phyloP scores from a whole-genome alignment of 2,329 filamentous ascomycete genomes.

The Mycosphaerelloides madeirae region DNA sequence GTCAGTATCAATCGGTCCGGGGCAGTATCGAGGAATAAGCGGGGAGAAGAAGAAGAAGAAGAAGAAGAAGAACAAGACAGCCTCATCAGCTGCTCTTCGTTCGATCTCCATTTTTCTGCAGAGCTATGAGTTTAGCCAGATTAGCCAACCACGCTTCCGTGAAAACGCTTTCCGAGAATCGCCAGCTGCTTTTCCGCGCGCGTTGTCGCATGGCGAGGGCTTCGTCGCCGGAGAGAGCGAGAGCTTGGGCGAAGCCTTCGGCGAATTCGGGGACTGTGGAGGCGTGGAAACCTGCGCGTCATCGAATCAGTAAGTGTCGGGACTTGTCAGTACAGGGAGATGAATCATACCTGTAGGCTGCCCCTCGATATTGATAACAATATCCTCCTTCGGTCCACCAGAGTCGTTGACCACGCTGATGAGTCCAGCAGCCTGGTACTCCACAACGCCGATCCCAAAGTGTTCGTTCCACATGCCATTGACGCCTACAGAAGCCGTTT shows the following conservation, averaged over 20 bases:
- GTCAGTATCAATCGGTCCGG: too few species aligned
- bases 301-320: slow-evolving; percentile 8
- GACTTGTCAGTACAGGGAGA: not conserved
- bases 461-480: slow-evolving; percentile 99
- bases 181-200: slow-evolving; percentile 70
- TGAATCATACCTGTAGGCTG: slow-evolving; percentile 64
- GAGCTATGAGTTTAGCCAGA: slow-evolving; percentile 65
- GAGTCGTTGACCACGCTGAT: slow-evolving; percentile 91
- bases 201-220: slow-evolving; percentile 69
- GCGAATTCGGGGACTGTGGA: slow-evolving; percentile 75
- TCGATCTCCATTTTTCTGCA: slow-evolving; percentile 6
- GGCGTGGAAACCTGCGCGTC: slow-evolving; percentile 78
- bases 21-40: too few species aligned
- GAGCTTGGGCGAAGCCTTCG: slow-evolving; percentile 69
- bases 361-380: slow-evolving; percentile 76
- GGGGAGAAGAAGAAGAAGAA: too few species aligned
- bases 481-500: slow-evolving; percentile 74
- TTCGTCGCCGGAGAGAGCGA: slow-evolving; percentile 60
- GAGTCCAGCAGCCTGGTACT: slow-evolving; percentile 92
- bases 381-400: slow-evolving; percentile 88
- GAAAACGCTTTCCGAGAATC: slow-evolving; percentile 88
- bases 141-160: slow-evolving; percentile 70
- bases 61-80: too few species aligned
- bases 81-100: too few species aligned
- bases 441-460: slow-evolving; percentile 96